Conservation (phyloP, 225 moss, liverwort and hornwort genomes). For the Straminergon stramineum region DNA sequence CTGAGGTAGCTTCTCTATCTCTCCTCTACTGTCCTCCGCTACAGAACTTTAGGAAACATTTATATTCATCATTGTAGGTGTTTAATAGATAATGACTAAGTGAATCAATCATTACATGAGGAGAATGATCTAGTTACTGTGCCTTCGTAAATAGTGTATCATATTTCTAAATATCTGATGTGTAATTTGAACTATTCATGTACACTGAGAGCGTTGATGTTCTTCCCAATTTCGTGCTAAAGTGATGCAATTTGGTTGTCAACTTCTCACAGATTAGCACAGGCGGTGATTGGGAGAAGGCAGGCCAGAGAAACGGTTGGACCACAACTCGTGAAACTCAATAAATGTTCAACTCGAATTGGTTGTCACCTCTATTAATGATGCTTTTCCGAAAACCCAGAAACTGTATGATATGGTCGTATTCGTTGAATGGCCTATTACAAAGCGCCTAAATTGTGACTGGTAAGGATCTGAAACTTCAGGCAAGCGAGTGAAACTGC, state of each 20-base stretch:
- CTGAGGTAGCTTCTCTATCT: neutral
- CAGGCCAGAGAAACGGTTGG: slow-evolving; percentile 30
- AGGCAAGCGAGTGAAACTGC: neutral
- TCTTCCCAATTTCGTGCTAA: neutral
- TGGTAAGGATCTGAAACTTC: neutral
- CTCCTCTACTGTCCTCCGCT: neutral
- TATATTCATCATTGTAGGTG: too few relatives aligned
- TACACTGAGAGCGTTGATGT: neutral
- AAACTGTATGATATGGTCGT: neutral
- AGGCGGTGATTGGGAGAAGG: slow-evolving; percentile 29
- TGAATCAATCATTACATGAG: neutral
- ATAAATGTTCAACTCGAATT: neutral
- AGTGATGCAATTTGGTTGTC: neutral
- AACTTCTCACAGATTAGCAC: slow-evolving; percentile 21
- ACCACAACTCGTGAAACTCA: neutral
- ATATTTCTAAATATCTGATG: neutral
- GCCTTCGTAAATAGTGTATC: neutral
- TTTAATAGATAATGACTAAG: neutral
- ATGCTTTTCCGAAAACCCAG: neutral
- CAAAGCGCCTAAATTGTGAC: neutral
- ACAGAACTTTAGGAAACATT: neutral
- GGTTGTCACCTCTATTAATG: neutral
- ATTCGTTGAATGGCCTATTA: neutral
- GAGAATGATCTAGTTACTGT: neutral
- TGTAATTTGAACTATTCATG: neutral